Evolutionary conservation across 208 protist genomes (phyloP), one percentile per base, ranked within the genome.

Genomic region (Leptomonas seymouri): DNA sequence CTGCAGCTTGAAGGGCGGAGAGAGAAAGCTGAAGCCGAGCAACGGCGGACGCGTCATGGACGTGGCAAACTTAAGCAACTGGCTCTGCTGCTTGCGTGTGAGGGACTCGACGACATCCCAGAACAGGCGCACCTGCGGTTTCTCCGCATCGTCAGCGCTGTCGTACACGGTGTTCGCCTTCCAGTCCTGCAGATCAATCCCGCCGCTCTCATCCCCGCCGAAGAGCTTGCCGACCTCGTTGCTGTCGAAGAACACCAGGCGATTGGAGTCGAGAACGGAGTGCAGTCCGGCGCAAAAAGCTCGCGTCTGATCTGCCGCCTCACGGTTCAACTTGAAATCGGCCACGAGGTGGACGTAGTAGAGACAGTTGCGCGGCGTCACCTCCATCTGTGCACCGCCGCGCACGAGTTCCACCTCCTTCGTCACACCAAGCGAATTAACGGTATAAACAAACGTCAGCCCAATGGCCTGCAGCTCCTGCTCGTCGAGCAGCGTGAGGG

Each of bases 291-390:
- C 51, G 42, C 76, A 75, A 67, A 98, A 98, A 12, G 94, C 95
- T 21, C 73, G 72, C 44, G 82, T 91, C 72, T 98, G 95, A 30
- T 67, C 67, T 3, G 81, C 83, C 6, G 87, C 90, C 74, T 98
- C 91, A 30, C 75, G 81, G 67, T 98, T 98, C 15, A 99, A 74
- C 71, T 91, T 94, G 58, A 89, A 98, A 80, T 98, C 77, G 0
- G 94, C 90, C n/a, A 98, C 74, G 39, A 95, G 85, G 58, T 94
- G 82, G 46, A 99, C 91, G 72, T 98, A 99, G 66, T 92, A 83
- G n/a, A 94, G 69, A 49, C 85, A 91, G 76, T 98, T 98, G 48
- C 76, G 78, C 30, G 74, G 63, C 0, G 86, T 97, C 44, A 98
- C 96, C 28, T 80, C 51, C 63, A 97, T 86, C 68, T 96, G 63